Evolutionary conservation across 306 rosid species (phyloP), one percentile per base, ranked within the genome.

Genomic region (Quercus glauca): DNA sequence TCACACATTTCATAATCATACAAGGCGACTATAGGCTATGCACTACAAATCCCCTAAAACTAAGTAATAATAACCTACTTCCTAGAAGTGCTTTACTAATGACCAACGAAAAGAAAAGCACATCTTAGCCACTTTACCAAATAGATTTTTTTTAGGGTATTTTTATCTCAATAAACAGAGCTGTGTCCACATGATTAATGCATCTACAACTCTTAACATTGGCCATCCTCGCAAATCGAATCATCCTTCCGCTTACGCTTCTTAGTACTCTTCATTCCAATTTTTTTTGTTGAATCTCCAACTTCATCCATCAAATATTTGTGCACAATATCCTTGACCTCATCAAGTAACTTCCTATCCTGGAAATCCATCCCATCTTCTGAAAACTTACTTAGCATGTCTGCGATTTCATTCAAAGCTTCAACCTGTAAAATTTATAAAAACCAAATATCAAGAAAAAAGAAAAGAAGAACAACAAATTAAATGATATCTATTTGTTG

Each of bases 361-460:
- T 87, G 82, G 15, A 88, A 80, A 82, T 89, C 91, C 91, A 93
- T 88, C 78, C 88, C 91, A 26, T 90, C 93, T 23, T 83, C 75
- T 41, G 91, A 77, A 76, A 91, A 72, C 20, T 85, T 71, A 82
- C 90, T 84, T n/a, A 89, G 94, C 73, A 91, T 83, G 26, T 59
- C 82, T 7, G 90, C 93, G 25, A 91, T 92, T 81, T 93, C 93
- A 78, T 82, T 87, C 93, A 91, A 87, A 26, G 96, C 88, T 75
- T 88, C 74, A 77, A 88, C 91, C 93, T 87, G 86, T 69, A 71
- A 74, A 59, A 59, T 18, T 33, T 59, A 41, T 26, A 49, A 41
- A 29, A 59, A 52, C 70, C 65, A 77, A 45, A 45, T 45, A 21
- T 65, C 43, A 41, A 69, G 70, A 35, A 61, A 71, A 69, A 11